Base-by-base conservation (phyloP, 768 basidiomycete genomes). In the Dioszegia aurantiaca region DNA sequence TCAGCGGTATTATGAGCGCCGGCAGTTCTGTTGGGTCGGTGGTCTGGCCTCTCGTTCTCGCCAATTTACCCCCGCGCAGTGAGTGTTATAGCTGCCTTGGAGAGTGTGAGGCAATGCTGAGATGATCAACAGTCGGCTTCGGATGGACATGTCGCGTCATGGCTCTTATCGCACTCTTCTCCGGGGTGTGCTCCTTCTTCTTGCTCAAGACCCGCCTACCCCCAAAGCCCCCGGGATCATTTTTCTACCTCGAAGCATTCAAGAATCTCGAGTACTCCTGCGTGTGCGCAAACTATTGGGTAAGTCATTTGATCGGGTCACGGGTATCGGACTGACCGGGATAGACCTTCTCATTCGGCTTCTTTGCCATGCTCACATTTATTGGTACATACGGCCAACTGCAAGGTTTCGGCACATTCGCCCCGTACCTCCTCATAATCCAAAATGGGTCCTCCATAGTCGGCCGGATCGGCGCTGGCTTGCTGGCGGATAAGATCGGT, bases 131-230 rank as follows among this genome's bases (percentile, higher is more conserved):
- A 65, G 64, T 65, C 39, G 65, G 65, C n/a, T 67, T 67, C 33
- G 62, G 56, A 12, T 67, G 65, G 65, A 61, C 62, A 5, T 55
- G 49, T 23, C 55, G 65, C 12, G 26, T 67, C 11, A 61, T 67
- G 41, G 65, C 64, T 4, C 51, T 65, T 1, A 59, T 65, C n/a
- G 24, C 41, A 17, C 16, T 37, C 11, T 9, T 53, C 14, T 36
- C 36, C 39, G 60, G 61, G 28, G 23, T 54, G 11, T 16, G 36
- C 4, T 37, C 59, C 16, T 61, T 55, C 39, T 59, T 63, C 56
- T 52, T 64, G 2, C 26, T 67, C 26, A 42, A 56, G 36, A 61
- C 65, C 40, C 56, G 65, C 39, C 53, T 67, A 30, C 65, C 65
- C 19, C 60, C 65, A 33, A 63, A 61, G 48, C 65, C 65, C 4